These are phyloP conservation scores for Pichia pseudocactophila DNA, from an alignment of 805 yeast species.

Conservation along the genomic window DNA sequence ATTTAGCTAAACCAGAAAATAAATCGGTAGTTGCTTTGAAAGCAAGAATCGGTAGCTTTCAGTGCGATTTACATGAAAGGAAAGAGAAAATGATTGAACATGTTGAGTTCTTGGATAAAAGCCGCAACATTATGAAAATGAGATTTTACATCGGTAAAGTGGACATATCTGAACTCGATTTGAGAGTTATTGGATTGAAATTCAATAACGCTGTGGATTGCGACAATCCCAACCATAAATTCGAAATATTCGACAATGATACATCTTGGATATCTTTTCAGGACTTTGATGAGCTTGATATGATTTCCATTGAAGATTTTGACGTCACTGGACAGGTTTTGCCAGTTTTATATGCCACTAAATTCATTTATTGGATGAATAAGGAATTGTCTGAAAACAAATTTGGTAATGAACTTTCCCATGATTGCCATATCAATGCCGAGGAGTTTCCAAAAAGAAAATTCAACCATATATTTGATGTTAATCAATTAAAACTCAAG, in stretches of 20 bases:
- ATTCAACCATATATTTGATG: slow-evolving; percentile 60
- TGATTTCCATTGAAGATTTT: slow-evolving; percentile 29
- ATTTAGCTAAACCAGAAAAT: slow-evolving; percentile 32
- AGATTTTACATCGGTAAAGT: slow-evolving; percentile 56
- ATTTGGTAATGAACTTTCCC: slow-evolving; percentile 49
- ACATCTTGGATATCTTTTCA: slow-evolving; percentile 50
- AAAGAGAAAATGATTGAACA: slow-evolving; percentile 39
- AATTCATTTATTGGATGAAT: slow-evolving; percentile 60
- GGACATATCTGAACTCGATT: slow-evolving; percentile 45
- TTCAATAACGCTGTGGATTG: slow-evolving; percentile 22
- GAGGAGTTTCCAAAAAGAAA: slow-evolving; percentile 18
- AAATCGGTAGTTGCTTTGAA: slow-evolving; percentile 56
- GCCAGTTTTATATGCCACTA: slow-evolving; percentile 63
- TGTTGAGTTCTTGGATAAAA: slow-evolving; percentile 40
- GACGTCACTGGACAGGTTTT: slow-evolving; percentile 37
- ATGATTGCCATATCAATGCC: slow-evolving; percentile 50
- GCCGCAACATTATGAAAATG: slow-evolving; percentile 46
- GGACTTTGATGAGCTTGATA: slow-evolving; percentile 53
- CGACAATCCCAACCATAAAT: slow-evolving; percentile 4
- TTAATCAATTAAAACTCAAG: slow-evolving; percentile 64
- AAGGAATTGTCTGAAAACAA: slow-evolving; percentile 25
- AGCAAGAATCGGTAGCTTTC: slow-evolving; percentile 44
- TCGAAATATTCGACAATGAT: slow-evolving; percentile 43
- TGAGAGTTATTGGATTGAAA: slow-evolving; percentile 44
- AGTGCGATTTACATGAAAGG: slow-evolving; percentile 55